Evolutionary conservation across 164 flowering plant genomes (phyloP).

Genomic region (Tinospora cordifolia): DNA sequence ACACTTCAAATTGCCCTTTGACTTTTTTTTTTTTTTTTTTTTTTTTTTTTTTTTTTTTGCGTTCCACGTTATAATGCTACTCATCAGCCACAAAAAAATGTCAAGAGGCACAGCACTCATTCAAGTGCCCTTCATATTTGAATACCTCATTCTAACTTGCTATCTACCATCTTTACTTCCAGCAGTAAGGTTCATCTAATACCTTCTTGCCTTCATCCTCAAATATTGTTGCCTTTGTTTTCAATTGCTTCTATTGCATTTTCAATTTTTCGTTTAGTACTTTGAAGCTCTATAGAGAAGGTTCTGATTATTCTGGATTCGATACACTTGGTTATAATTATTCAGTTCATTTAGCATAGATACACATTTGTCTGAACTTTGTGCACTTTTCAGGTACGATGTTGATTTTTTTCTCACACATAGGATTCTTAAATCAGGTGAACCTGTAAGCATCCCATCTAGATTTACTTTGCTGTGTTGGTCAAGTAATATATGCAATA

Average conservation of each 20-base stretch:
- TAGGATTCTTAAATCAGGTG: slow-evolving; percentile 59
- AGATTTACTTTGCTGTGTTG: background rate
- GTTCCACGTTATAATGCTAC: background rate
- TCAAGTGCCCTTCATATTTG: background rate
- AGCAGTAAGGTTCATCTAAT: too few species aligned
- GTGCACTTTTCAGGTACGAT: slow-evolving; percentile 65
- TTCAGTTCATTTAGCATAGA: background rate
- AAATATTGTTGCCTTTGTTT: background rate
- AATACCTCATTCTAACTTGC: background rate
- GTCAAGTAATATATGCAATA: background rate
- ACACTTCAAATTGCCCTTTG: background rate
- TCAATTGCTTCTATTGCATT: background rate
- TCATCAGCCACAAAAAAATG: background rate
- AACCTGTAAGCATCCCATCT: slow-evolving; percentile 50
- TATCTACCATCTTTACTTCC: background rate
- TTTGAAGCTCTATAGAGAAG: background rate
- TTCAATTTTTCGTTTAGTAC: background rate
- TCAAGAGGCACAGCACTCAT: background rate
- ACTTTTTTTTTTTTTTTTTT: background rate
- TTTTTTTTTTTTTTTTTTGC: background rate
- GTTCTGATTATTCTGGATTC: background rate
- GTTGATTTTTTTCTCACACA: slow-evolving; percentile 58
- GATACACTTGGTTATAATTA: background rate
- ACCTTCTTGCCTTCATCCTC: too few species aligned
- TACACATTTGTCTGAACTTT: slow-evolving; percentile 6